Conservation (phyloP, 495 filamentous ascomycete species). For the Neurospora sp. region DNA sequence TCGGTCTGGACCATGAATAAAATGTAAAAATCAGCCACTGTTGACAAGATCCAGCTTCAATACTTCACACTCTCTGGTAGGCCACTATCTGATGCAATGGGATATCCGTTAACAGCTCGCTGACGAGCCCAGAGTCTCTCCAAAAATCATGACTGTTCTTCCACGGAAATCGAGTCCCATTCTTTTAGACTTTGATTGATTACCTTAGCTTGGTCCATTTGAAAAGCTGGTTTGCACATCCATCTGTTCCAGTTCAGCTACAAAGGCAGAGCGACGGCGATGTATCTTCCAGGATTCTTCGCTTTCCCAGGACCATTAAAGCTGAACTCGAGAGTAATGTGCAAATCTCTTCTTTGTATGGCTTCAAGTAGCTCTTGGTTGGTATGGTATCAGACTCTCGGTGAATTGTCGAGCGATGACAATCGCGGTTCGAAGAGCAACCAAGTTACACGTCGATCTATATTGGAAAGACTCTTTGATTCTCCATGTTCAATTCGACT, state of each 20-base stretch:
- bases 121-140: background rate
- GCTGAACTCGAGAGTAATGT: background rate
- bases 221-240: background rate
- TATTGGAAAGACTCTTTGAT: background rate
- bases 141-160: background rate
- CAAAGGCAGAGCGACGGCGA: background rate
- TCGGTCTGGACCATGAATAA: background rate
- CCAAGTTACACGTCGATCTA: background rate
- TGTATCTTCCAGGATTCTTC: background rate
- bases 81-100: background rate
- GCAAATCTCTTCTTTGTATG: background rate
- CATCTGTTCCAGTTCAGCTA: background rate
- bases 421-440: background rate
- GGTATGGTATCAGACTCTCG: background rate
- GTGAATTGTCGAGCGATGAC: background rate
- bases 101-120: background rate
- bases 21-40: too few species aligned
- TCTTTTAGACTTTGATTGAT: background rate
- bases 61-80: background rate
- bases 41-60: background rate
- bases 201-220: background rate
- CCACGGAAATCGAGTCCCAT: background rate
- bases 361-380: background rate
- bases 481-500: background rate
- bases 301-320: background rate